Evolutionary conservation across 176 grass and related monocot species (phyloP).

Genomic region (Avena sativa): DNA sequence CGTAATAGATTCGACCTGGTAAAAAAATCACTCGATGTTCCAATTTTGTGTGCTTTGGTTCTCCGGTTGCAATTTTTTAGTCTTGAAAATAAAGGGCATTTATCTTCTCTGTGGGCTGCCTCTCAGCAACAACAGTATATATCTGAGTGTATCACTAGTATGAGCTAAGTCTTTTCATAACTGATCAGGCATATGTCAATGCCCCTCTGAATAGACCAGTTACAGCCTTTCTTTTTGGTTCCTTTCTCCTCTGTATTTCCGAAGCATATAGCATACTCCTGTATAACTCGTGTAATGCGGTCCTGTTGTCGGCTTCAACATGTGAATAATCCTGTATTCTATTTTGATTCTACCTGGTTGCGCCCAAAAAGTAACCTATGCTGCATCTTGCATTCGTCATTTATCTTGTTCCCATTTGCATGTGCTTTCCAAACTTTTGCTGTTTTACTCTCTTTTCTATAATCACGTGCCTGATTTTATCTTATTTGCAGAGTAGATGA

Average conservation of each 20-base stretch:
- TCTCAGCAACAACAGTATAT: neutral
- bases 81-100: neutral
- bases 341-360: neutral
- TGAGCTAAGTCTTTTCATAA: neutral
- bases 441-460: neutral
- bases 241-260: constrained; percentile 1
- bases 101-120: neutral
- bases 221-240: neutral
- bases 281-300: neutral
- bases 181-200: neutral
- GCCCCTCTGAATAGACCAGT: constrained; percentile 1
- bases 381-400: neutral
- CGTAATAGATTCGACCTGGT: neutral
- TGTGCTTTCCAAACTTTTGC: neutral
- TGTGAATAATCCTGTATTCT: neutral
- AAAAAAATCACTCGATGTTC: neutral
- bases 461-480: neutral
- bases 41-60: neutral
- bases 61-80: neutral
- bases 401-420: neutral
- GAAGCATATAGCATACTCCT: neutral
- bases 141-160: constrained; percentile 2
- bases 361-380: neutral
- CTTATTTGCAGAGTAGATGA: constrained; percentile 3
- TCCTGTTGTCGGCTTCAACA: neutral